Evolutionary conservation across 805 yeast species (phyloP).

Genomic region (Barnettozyma siamensis): DNA sequence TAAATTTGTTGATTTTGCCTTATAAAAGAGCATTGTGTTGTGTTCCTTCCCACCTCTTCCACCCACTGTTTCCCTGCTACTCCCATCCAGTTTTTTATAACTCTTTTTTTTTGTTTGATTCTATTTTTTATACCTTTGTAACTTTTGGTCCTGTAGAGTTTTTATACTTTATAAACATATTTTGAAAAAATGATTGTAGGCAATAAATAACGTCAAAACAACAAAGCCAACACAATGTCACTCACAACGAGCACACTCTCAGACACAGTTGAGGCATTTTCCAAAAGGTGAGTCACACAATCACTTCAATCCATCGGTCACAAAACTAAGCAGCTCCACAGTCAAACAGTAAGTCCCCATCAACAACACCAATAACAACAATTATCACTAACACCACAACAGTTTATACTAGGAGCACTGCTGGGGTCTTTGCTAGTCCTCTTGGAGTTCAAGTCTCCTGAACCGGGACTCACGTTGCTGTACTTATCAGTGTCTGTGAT

Average conservation of each 20-base stretch:
- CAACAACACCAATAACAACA: neutral
- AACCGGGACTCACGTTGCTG: conserved; percentile 48
- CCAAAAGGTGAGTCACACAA: no score
- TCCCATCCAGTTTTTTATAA: conserved; percentile 2
- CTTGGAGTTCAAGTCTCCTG: conserved; percentile 42
- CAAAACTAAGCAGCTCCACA: no score
- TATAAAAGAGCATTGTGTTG: conserved; percentile 5
- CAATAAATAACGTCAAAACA: neutral
- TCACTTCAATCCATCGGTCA: no score
- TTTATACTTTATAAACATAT: neutral
- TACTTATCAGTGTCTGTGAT: no score
- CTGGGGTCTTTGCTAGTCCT: conserved; percentile 46
- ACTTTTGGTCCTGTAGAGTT: neutral
- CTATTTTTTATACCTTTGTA: conserved; percentile 1
- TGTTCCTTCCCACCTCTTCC: no score
- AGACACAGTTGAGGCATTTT: no score
- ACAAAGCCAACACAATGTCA: neutral
- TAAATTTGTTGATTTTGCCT: conserved; percentile 12
- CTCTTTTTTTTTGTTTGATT: conserved; percentile 5
- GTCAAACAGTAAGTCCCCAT: neutral
- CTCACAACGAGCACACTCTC: no score
- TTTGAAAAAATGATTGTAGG: neutral
- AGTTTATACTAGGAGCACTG: no score
- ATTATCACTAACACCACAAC: conserved; percentile 1
- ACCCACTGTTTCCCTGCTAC: no score